Evolutionary conservation across 345 rosid genomes (phyloP), one percentile per base, ranked within the genome.

Genomic region (Populus simonii): DNA sequence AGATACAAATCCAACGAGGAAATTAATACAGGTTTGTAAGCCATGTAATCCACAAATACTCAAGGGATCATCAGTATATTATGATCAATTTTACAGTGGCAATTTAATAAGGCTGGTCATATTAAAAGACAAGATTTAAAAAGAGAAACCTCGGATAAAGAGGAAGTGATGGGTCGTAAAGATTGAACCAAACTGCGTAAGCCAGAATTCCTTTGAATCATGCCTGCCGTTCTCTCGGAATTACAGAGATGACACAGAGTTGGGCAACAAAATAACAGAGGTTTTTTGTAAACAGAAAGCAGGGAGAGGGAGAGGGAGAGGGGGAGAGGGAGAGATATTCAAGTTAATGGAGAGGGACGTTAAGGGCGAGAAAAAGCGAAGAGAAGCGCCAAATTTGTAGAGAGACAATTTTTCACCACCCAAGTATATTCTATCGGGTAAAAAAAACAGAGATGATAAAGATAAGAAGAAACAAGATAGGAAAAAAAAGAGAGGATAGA

Each of bases 81-180:
- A 15, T 47, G 51, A 47, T 47, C 53, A 47, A 15, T 15, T 47
- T 16, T 47, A 4, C 5, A 15, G 17, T 12, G 53, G 53, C 18
- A 47, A 47, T 12, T 47, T 15, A 47, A 15, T 15, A 4, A 47
- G 6, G 53, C 18, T 61, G 25, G 6, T 61, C 66, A 9, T 23
- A 61, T 61, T 25, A 61, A 61, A 25, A 61, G 29, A 61, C 2
- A 25, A 22, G 22, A 5, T 47, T 15, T 22, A 61, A 10, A 73
- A 41, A 9, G 7, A n/a, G 17, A 11, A 53, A 83, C 90, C 85
- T 80, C 78, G 8, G 80, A 77, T 36, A 78, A 71, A 70, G 76
- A 57, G 78, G 84, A 79, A 75, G 43, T 22, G 29, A 47, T 23
- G 71, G 72, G 11, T 22, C 73, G 66, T 23, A 74, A 49, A 59